phyloP scores from a whole-genome alignment of 768 basidiomycete species.

The Hygrophorus pudorinus region DNA sequence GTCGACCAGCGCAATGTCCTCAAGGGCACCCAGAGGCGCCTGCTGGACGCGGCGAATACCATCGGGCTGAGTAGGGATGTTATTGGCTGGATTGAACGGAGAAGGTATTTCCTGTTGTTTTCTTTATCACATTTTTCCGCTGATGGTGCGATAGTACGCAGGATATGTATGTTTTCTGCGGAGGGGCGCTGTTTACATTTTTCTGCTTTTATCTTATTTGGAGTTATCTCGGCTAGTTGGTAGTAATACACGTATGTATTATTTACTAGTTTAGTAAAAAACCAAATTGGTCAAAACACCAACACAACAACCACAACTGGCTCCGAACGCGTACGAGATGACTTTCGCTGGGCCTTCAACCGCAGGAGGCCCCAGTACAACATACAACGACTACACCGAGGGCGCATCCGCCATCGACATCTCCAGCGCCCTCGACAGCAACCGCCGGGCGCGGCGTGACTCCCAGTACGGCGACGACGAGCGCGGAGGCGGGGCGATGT shows the following conservation, averaged over 20 bases:
- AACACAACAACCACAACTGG: too few species aligned
- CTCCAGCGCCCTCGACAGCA: conserved; percentile 42
- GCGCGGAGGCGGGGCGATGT: conserved; percentile 57
- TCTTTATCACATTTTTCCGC: conserved; percentile 3
- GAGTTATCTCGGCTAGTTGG: conserved; percentile 82
- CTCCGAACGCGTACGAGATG: conserved; percentile 38
- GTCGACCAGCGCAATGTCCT: conserved; percentile 88
- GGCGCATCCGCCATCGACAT: conserved; percentile 77
- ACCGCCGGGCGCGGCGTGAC: conserved; percentile 46
- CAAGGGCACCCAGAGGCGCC: conserved; percentile 84
- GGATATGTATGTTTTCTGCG: conserved; percentile 90
- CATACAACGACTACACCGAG: conserved; percentile 67
- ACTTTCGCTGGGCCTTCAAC: conserved; percentile 26
- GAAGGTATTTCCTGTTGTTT: conserved; percentile 52
- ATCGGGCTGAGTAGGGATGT: conserved; percentile 89
- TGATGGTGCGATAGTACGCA: conserved; percentile 53
- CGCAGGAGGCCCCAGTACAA: conserved; percentile 3
- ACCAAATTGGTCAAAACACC: too few species aligned
- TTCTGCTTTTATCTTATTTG: conserved; percentile 91
- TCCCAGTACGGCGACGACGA: conserved; percentile 59
- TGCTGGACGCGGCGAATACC: conserved; percentile 89
- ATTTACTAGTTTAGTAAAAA: too few species aligned
- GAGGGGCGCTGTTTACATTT: conserved; percentile 79
- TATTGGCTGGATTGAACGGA: conserved; percentile 93
- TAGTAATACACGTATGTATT: too few species aligned